These are phyloP conservation scores for Fusarium buxicola DNA, from an alignment of 2,329 filamentous ascomycete genomes.

Conservation along the genomic window DNA sequence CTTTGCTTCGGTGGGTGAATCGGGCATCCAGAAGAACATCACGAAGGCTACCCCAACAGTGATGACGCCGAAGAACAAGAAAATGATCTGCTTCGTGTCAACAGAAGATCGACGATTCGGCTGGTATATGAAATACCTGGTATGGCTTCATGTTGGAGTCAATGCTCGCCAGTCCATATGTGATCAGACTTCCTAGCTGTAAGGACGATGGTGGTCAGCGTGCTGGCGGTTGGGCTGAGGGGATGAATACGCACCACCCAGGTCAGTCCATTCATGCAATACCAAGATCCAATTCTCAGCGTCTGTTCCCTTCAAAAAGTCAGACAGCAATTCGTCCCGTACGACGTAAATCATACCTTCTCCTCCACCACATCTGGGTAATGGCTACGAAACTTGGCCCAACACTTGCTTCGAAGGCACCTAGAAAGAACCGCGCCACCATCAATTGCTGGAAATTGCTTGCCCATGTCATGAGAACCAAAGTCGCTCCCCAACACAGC, in stretches of 20 bases:
- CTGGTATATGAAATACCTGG: slow-evolving; percentile 52
- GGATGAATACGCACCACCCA: slow-evolving; percentile 56
- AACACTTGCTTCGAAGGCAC: slow-evolving; percentile 64
- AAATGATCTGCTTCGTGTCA: slow-evolving; percentile 56
- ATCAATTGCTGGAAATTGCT: slow-evolving; percentile 62
- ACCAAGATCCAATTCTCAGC: slow-evolving; percentile 67
- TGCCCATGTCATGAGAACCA: slow-evolving; percentile 64
- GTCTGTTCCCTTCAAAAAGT: slow-evolving; percentile 62
- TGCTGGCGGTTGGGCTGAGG: neutral
- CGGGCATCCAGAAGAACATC: slow-evolving; percentile 62
- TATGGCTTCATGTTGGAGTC: slow-evolving; percentile 59
- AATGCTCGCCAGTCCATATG: slow-evolving; percentile 70
- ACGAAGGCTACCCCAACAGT: slow-evolving; percentile 60
- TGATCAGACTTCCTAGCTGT: slow-evolving; percentile 64
- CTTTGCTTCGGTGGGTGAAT: slow-evolving; percentile 62
- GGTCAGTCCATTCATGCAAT: slow-evolving; percentile 70
- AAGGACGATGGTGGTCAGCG: neutral
- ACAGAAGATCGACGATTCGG: fast-evolving
- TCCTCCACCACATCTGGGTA: slow-evolving; percentile 71
- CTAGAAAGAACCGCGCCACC: slow-evolving; percentile 65
- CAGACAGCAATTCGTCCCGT: neutral
- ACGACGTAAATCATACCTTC: slow-evolving; percentile 48
- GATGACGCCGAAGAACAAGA: slow-evolving; percentile 64
- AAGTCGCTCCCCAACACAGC: slow-evolving; percentile 64
- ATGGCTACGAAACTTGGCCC: slow-evolving; percentile 67